Conservation (phyloP, 768 basidiomycete genomes). For the Tubosaeta brunneosetosa region DNA sequence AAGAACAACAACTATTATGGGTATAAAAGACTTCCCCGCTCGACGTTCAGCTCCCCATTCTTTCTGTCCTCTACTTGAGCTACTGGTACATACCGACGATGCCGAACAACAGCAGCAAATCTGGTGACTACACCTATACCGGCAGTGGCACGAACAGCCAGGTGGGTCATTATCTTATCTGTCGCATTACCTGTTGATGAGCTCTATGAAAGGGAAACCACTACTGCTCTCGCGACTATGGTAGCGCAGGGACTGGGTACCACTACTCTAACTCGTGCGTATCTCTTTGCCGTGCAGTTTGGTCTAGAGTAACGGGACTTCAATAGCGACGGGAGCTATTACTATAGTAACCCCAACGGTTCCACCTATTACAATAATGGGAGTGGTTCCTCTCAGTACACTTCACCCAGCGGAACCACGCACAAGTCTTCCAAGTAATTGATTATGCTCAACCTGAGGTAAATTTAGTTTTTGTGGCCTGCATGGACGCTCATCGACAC, state of each 20-base stretch:
- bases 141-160: no score
- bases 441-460: neutral
- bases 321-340: slow-evolving; percentile 52
- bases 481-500: neutral
- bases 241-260: slow-evolving; percentile 41
- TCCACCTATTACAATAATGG: slow-evolving; percentile 58
- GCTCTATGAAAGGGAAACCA: slow-evolving; percentile 49
- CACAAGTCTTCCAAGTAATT: slow-evolving; percentile 30
- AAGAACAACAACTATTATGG: no score
- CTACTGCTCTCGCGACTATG: slow-evolving; percentile 51
- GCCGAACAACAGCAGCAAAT: no score
- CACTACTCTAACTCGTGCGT: slow-evolving; percentile 60
- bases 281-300: neutral
- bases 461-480: neutral
- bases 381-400: slow-evolving; percentile 45
- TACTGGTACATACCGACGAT: no score
- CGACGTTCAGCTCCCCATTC: no score
- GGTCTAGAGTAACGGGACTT: neutral
- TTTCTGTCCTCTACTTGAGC: no score
- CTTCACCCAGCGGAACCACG: slow-evolving; percentile 37
- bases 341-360: slow-evolving; percentile 57
- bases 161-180: neutral
- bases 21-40: no score
- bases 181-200: neutral
- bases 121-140: no score